These are phyloP conservation scores for Endoconidiophora laricicola DNA, from an alignment of 2,329 filamentous ascomycete genomes.

Conservation along the genomic window DNA sequence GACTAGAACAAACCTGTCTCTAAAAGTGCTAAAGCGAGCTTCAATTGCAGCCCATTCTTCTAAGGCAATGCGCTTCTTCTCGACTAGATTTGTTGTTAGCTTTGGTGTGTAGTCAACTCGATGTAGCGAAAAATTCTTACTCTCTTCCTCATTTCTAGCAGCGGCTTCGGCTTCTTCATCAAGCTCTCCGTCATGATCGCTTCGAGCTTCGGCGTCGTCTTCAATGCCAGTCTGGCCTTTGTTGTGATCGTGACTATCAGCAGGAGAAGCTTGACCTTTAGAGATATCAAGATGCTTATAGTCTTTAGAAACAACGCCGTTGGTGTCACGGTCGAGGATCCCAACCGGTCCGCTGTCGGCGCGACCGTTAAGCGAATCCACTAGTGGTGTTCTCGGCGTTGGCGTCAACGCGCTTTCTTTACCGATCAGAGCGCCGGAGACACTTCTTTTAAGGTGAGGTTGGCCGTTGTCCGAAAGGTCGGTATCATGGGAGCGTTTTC, in stretches of 20 bases:
- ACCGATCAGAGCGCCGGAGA: slow-evolving; percentile 19
- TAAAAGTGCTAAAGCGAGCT: slow-evolving; percentile 71
- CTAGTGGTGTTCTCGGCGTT: slow-evolving; percentile 14
- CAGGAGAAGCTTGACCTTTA: slow-evolving; percentile 1
- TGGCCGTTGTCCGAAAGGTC: slow-evolving; percentile 31
- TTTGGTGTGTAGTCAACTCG: not conserved
- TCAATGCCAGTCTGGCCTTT: slow-evolving; percentile 14
- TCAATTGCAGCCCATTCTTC: slow-evolving; percentile 69
- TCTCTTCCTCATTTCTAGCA: slow-evolving; percentile 47
- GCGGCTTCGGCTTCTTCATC: slow-evolving; percentile 43
- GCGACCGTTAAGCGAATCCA: not conserved
- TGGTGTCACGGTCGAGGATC: slow-evolving; percentile 20
- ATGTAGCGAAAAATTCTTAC: slow-evolving; percentile 26
- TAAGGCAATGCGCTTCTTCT: slow-evolving; percentile 63
- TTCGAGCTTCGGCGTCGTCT: slow-evolving; percentile 17
- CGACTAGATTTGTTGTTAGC: slow-evolving; percentile 32
- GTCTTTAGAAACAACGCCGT: slow-evolving; percentile 1
- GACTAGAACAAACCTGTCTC: slow-evolving; percentile 45
- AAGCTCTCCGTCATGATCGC: slow-evolving; percentile 17
- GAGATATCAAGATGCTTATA: slow-evolving; percentile 1
- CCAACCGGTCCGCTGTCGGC: not conserved
- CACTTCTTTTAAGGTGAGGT: slow-evolving; percentile 37
- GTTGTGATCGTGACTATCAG: slow-evolving; percentile 7
- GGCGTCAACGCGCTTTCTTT: slow-evolving; percentile 14
- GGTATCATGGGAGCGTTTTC: slow-evolving; percentile 30